phyloP scores from a whole-genome alignment of 345 rosid species.

The Dimocarpus longan region DNA sequence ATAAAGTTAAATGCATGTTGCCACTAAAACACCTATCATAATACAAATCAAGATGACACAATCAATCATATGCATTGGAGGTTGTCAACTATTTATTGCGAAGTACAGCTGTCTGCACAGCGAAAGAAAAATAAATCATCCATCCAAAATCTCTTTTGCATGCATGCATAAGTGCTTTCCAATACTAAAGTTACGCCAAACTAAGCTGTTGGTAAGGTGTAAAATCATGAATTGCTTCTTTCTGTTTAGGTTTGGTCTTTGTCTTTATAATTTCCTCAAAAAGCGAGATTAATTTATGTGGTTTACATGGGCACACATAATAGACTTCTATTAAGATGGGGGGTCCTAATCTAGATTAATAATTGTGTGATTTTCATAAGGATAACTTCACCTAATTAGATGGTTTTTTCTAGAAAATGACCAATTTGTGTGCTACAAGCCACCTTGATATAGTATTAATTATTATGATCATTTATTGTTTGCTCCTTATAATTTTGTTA shows the following conservation, averaged over 20 bases:
- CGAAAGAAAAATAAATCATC: neutral
- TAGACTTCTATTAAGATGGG: neutral
- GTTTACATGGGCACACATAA: neutral
- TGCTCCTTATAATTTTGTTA: neutral
- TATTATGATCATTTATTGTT: neutral
- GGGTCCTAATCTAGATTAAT: neutral
- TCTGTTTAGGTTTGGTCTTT: neutral
- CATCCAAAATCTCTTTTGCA: neutral
- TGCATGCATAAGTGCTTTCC: neutral
- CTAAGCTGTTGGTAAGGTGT: conserved; percentile 15
- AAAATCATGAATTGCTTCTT: neutral
- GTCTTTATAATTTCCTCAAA: neutral
- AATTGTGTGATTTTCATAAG: neutral
- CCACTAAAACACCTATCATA: neutral
- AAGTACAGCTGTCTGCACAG: neutral
- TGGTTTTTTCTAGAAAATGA: conserved; percentile 10
- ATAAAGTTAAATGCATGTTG: neutral
- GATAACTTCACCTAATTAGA: conserved; percentile 15
- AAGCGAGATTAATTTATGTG: neutral
- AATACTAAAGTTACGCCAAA: neutral
- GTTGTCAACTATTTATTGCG: neutral
- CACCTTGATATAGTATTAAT: neutral
- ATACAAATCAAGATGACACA: neutral
- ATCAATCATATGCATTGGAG: neutral
- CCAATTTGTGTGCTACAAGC: conserved; percentile 3